A percentile compares a stretch with the other conserved stretches of the same genome.
Conservation (phyloP, 2,329 filamentous ascomycete genomes). For the Cytospora schulzeri region DNA sequence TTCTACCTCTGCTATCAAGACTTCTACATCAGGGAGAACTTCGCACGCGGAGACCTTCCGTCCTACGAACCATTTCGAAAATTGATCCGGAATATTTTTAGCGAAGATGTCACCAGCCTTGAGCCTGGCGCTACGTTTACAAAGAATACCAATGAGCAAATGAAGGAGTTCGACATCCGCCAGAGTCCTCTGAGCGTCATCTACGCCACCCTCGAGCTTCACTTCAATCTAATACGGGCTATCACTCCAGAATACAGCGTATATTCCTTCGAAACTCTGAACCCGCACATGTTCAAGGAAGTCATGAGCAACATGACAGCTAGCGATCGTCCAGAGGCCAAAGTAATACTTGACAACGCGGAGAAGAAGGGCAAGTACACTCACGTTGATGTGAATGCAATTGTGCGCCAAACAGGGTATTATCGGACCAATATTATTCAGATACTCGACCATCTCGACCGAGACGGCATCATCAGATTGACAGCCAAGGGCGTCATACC, state of each 20-base stretch:
- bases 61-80: constrained; percentile 50
- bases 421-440: constrained; percentile 51
- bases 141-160: constrained; percentile 47
- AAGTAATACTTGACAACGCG: constrained; percentile 46
- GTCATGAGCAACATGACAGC: constrained; percentile 31
- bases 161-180: constrained; percentile 56
- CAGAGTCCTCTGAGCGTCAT: constrained; percentile 52
- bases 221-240: constrained; percentile 57
- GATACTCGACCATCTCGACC: constrained; percentile 57
- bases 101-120: constrained; percentile 35
- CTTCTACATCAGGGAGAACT: constrained; percentile 60
- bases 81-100: constrained; percentile 56
- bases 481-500: constrained; percentile 54
- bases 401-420: constrained; percentile 38
- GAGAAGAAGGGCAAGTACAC: constrained; percentile 46
- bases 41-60: constrained; percentile 61
- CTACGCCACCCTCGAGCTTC: constrained; percentile 63
- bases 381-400: constrained; percentile 51
- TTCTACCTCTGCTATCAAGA: constrained; percentile 60
- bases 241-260: constrained; percentile 59
- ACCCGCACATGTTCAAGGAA: constrained; percentile 30
- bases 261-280: constrained; percentile 51
- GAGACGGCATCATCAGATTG: constrained; percentile 51
- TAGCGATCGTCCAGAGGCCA: constrained; percentile 46
- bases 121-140: constrained; percentile 48